Conservation (phyloP, 306 rosid species). For the Gastrolobium bilobum region DNA sequence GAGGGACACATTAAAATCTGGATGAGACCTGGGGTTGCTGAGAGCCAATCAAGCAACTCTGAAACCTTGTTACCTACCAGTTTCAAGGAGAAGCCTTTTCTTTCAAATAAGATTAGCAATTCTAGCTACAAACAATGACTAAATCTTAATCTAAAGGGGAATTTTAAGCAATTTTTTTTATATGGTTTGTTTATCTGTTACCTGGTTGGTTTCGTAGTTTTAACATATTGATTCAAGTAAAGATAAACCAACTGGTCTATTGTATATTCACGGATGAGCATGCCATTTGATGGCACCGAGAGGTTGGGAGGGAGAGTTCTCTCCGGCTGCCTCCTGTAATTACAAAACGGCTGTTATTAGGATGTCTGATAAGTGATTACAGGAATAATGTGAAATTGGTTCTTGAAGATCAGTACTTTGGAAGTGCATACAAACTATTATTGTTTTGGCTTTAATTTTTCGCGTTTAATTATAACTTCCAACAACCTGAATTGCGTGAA, state of each 20-base stretch:
- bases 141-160: constrained; percentile 45
- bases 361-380: constrained; percentile 58
- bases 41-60: constrained; percentile 66
- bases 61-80: constrained; percentile 64
- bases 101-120: constrained; percentile 64
- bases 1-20: constrained; percentile 94
- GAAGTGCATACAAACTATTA: constrained; percentile 44
- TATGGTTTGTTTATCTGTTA: constrained; percentile 53
- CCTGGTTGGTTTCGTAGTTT: constrained; percentile 61
- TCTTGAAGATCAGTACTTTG: constrained; percentile 51
- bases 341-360: constrained; percentile 67
- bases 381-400: constrained; percentile 69
- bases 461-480: neutral
- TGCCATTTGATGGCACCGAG: constrained; percentile 69
- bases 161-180: constrained; percentile 49
- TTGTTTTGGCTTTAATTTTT: constrained; percentile 29
- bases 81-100: constrained; percentile 73
- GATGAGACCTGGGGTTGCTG: constrained; percentile 79
- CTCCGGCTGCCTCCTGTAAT: constrained; percentile 64
- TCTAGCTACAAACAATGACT: constrained; percentile 70
- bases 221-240: constrained; percentile 48
- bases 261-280: constrained; percentile 69
- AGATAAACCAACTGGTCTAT: constrained; percentile 62
- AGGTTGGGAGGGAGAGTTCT: constrained; percentile 62
- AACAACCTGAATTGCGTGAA: constrained; percentile 24